These are phyloP conservation scores for Scedosporium boydii DNA, from an alignment of 2,329 filamentous ascomycete species.

Conservation along the genomic window DNA sequence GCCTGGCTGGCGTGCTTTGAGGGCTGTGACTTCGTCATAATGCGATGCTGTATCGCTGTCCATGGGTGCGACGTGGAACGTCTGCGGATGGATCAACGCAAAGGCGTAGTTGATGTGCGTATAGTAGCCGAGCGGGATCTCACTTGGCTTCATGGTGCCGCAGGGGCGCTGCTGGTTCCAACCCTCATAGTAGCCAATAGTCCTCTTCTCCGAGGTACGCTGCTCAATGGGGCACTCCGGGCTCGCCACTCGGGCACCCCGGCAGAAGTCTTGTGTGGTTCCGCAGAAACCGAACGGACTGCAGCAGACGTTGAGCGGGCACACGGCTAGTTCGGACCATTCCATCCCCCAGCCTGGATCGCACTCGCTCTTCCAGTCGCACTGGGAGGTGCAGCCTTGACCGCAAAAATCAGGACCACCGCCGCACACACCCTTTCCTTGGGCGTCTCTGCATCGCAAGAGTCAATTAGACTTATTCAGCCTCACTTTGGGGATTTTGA, in stretches of 20 bases:
- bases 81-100: too few relatives aligned
- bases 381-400: conserved; percentile 15
- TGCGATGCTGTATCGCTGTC: too few relatives aligned
- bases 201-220: neutral
- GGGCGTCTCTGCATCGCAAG: neutral
- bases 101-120: too few relatives aligned
- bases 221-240: conserved; percentile 5
- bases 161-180: too few relatives aligned
- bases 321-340: conserved; percentile 15
- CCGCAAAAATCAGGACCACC: conserved; percentile 17
- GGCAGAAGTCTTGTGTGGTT: conserved; percentile 16
- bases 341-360: conserved; percentile 20
- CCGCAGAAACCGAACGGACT: conserved; percentile 23
- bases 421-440: conserved; percentile 11
- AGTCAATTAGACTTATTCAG: too few relatives aligned
- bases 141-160: too few relatives aligned
- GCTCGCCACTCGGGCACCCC: neutral
- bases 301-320: conserved; percentile 30
- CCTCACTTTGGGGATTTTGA: neutral
- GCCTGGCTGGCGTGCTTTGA: too few relatives aligned
- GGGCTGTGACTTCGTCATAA: too few relatives aligned
- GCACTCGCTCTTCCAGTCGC: conserved; percentile 18
- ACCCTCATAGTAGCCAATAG: neutral
- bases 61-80: too few relatives aligned
- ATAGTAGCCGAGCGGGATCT: too few relatives aligned